phyloP scores from a whole-genome alignment of 768 basidiomycete species.

The Panaeolus cyanescens region DNA sequence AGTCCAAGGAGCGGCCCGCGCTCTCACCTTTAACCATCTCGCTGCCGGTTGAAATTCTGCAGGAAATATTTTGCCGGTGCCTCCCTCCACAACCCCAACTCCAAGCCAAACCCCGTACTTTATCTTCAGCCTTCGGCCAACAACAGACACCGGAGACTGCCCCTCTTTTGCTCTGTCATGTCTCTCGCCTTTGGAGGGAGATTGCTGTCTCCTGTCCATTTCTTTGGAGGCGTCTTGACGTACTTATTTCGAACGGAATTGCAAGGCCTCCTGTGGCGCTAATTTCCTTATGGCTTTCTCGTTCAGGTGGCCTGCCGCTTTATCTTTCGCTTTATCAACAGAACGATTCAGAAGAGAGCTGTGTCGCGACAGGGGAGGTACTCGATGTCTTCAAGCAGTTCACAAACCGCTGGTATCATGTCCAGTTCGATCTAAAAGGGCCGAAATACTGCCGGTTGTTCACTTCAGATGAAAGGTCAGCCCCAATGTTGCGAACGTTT shows the following conservation, averaged over 20 bases:
- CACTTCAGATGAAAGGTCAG: constrained; percentile 20
- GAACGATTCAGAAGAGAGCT: constrained; percentile 31
- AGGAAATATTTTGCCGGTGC: constrained; percentile 31
- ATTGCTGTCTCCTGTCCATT: constrained; percentile 36
- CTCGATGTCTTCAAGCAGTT: constrained; percentile 31
- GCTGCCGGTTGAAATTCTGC: constrained; percentile 29
- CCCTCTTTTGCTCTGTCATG: constrained; percentile 39
- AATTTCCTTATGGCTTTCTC: constrained; percentile 31
- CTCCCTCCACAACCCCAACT: constrained; percentile 14
- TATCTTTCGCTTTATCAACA: constrained; percentile 31
- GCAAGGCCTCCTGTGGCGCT: constrained; percentile 29
- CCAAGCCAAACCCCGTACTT: constrained; percentile 11
- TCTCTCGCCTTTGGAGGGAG: constrained; percentile 44
- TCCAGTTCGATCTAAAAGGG: constrained; percentile 33
- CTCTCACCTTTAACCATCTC: constrained; percentile 6
- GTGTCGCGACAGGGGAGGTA: constrained; percentile 26
- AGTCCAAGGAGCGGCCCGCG: neutral
- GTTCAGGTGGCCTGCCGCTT: constrained; percentile 34
- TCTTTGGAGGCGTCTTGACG: constrained; percentile 40
- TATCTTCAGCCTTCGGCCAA: constrained; percentile 6
- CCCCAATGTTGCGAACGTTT: constrained; percentile 32
- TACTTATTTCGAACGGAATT: constrained; percentile 29
- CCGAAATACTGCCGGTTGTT: constrained; percentile 25
- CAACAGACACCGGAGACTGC: constrained; percentile 20
- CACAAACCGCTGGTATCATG: constrained; percentile 30